These are phyloP conservation scores for Fusarium nurragi DNA, from an alignment of 2,329 filamentous ascomycete genomes.

Conservation along the genomic window DNA sequence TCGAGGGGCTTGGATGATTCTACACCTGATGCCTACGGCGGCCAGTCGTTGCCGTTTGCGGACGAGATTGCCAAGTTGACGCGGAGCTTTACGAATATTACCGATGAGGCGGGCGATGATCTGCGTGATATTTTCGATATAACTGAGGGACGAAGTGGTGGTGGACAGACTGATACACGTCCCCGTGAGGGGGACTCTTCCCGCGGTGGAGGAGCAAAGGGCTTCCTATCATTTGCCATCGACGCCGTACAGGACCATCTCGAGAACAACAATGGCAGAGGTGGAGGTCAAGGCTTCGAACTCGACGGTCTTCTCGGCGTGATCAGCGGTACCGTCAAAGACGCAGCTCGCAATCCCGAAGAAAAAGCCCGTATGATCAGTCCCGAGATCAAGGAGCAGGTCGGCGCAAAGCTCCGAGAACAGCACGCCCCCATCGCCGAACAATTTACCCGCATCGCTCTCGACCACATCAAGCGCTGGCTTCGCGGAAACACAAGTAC, in stretches of 20 bases:
- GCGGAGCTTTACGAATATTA: conserved; percentile 52
- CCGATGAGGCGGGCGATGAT: conserved; percentile 55
- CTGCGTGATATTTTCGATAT: conserved; percentile 56
- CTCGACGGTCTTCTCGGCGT: conserved; percentile 56
- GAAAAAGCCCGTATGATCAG: conserved; percentile 57
- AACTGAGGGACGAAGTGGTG: conserved; percentile 48
- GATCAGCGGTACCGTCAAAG: conserved; percentile 55
- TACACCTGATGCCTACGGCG: conserved; percentile 54
- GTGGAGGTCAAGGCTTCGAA: conserved; percentile 49
- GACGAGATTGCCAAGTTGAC: conserved; percentile 56
- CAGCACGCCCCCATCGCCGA: conserved; percentile 57
- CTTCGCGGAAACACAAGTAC: conserved; percentile 55
- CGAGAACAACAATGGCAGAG: conserved; percentile 42
- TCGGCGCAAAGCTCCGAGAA: conserved; percentile 52
- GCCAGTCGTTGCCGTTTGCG: conserved; percentile 56
- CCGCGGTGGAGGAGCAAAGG: conserved; percentile 45
- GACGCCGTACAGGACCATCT: conserved; percentile 54
- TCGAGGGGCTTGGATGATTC: conserved; percentile 46
- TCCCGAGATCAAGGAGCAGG: conserved; percentile 58
- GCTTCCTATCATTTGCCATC: conserved; percentile 55
- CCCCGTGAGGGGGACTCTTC: conserved; percentile 45
- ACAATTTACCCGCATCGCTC: conserved; percentile 56
- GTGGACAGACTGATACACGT: conserved; percentile 30
- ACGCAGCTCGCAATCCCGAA: conserved; percentile 56
- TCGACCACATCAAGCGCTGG: conserved; percentile 59